Conservation (phyloP, 129 eudicot genomes). For the Helianthus annuus region HanXRQr2.0-SUNRISE NC_035448.2:5683093-5683592, state of each 20-base stretch:
- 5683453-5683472: too few relatives aligned
- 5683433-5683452: too few relatives aligned
- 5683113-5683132: constrained; percentile 10
- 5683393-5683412: background rate
- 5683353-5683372: background rate
- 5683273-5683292: constrained; percentile 49
- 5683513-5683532: too few relatives aligned
- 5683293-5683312: constrained; percentile 80
- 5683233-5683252: constrained; percentile 82
- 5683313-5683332: constrained; percentile 82
- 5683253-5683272: constrained; percentile 92
- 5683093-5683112: too few relatives aligned
- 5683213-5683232: background rate
- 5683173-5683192: background rate
- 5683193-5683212: background rate
- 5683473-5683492: too few relatives aligned
- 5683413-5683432: too few relatives aligned
- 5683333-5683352: constrained; percentile 56
- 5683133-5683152: background rate
- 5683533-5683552: too few relatives aligned
- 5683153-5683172: background rate
- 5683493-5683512: too few relatives aligned
- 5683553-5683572: too few relatives aligned
- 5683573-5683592: too few relatives aligned
- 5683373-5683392: background rate